Evolutionary conservation across 257 asterid species (phyloP), one percentile per base, ranked within the genome.

Genomic region (Ilex aquifolium): DNA sequence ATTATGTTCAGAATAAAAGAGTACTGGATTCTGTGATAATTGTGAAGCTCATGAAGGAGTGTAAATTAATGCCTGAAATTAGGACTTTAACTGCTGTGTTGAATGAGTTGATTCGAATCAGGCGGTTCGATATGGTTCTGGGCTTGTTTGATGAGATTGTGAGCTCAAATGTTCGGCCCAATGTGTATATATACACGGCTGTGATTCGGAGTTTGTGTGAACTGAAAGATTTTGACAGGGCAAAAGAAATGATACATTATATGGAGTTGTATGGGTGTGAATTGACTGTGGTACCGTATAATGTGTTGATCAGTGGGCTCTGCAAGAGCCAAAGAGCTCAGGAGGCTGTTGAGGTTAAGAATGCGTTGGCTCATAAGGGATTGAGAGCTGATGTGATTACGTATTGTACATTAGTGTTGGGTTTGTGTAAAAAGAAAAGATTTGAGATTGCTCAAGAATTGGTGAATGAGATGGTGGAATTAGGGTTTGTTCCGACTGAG

Each of bases 301-400:
- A 89, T 65, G 85, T 85, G 65, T 72, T 92, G 82, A 92, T 92
- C 78, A 85, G 89, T 66, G 93, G 96, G 55, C 72, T 92, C n/a
- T 92, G 94, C 62, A 92, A 81, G 77, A 68, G 79, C 56, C 88
- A 88, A 57, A 79, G 83, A 65, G 83, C 69, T 9, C 69, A 59
- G 63, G 95, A 88, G 67, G 99, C 97, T 4, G 61, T 85, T 46
- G 94, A 87, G 68, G 72, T 85, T 7, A 92, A 87, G 86, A 77
- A 77, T 31, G 65, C 32, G 55, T 57, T 89, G 73, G 62, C 67
- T 27, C 7, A 30, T 10, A 92, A 78, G 75, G 86, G 75, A 30
- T 64, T 92, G 73, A 76, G 66, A 56, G 84, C 85, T n/a, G 96
- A 92, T 75, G 83, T 72, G 52, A 78, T 87, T 67, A 92, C 97